Base-by-base conservation (phyloP, 192 early-diverging fungal genomes). In the Cladochytrium replicatum region DNA sequence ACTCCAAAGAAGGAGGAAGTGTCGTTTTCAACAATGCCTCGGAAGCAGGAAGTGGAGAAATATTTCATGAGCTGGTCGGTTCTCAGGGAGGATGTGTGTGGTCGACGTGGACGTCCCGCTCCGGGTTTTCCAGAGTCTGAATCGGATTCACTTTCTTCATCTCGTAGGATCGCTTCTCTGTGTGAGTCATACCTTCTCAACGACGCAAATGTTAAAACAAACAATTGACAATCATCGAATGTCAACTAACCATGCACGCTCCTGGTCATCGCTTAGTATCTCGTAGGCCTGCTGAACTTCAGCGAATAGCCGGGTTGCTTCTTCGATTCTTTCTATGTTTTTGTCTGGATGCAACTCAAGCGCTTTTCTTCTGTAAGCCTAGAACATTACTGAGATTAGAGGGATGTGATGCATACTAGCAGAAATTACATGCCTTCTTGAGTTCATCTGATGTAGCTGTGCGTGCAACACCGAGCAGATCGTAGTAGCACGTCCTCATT, bases 391-490 rank as follows among this genome's bases (percentile, higher is more conserved):
- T 46, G 17, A 7, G n/a, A 17, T 19, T 5, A 13, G 39, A 29
- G 44, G 15, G 9, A 15, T 15, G 43, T 25, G 29, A 42, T 74
- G 81, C 83, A 86, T 57, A 78, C 61, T 19, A 70, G 52, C 88
- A 89, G 0, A n/a, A n/a, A n/a, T n/a, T n/a, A n/a, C n/a, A n/a
- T n/a, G 89, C 93, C 66, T 89, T 93, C 58, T 93, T 95, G 21
- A 97, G 71, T 7, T 92, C 91, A 5, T 74, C 63, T 22, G 72
- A 65, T 24, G 70, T 72, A 6, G 88, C 92, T 40, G 58, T 71
- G 30, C 80, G 66, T 32, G 83, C 83, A 28, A 96, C 82, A 26
- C 78, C 84, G 6, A 96, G 81, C 38, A 93, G 57, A 44, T 89
- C 88, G 62, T 96, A 96, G 61, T 96, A 87, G 61, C 92, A 96